A percentile compares a stretch with the other conserved stretches of the same genome.
These are phyloP conservation scores for Fraxinus dipetala DNA, from an alignment of 305 asterid genomes.

Conservation along the genomic window DNA sequence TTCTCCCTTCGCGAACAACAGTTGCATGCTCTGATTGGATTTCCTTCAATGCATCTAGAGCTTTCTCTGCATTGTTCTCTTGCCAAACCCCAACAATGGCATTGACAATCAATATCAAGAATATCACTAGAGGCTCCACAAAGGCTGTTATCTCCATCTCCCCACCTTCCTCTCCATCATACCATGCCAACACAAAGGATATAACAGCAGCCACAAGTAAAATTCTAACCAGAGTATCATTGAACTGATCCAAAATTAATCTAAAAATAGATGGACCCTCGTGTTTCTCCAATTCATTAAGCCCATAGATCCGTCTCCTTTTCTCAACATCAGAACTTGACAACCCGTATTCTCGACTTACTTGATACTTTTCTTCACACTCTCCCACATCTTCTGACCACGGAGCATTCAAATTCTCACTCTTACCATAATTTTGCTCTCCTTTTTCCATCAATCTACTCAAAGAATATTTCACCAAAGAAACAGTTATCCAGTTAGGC, in stretches of 20 bases:
- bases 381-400: conserved; percentile 16
- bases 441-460: conserved; percentile 14
- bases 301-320: conserved; percentile 6
- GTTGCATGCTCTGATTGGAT: conserved; percentile 24
- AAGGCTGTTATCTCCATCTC: conserved; percentile 19
- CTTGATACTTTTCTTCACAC: neutral
- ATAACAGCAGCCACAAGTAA: conserved; percentile 23
- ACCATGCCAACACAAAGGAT: conserved; percentile 28
- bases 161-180: conserved; percentile 21
- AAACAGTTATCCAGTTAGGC: neutral
- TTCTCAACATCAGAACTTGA: neutral
- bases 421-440: conserved; percentile 2
- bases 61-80: conserved; percentile 28
- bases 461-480: neutral
- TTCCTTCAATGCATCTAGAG: conserved; percentile 27
- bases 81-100: conserved; percentile 31
- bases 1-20: conserved; percentile 19
- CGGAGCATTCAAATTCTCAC: neutral
- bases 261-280: conserved; percentile 18
- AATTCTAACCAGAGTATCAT: conserved; percentile 24
- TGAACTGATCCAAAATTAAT: conserved; percentile 24
- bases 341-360: neutral
- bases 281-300: conserved; percentile 25
- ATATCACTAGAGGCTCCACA: conserved; percentile 30
- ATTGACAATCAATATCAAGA: conserved; percentile 25